Percentiles rank a stretch among this genome's conserved stretches.
These are phyloP conservation scores for Colletotrichum sansevieriae DNA, from an alignment of 2,329 filamentous ascomycete species.

Conservation along the genomic window DNA sequence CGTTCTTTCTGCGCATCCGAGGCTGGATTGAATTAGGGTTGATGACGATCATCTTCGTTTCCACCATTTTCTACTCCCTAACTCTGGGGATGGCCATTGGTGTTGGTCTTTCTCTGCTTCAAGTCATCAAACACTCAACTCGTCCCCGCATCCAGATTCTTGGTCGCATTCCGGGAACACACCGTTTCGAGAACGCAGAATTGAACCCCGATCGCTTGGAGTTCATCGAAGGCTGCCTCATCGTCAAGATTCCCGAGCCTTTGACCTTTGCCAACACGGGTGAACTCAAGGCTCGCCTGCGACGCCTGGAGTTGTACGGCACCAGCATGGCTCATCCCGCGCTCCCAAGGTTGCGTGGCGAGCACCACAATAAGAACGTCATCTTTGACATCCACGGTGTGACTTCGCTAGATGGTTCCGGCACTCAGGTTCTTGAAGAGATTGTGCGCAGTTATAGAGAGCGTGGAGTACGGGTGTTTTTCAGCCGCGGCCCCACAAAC, in stretches of 20 bases:
- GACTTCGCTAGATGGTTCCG: conserved; percentile 91
- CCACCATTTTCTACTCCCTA: conserved; percentile 95
- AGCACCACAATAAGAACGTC: conserved; percentile 89
- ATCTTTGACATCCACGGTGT: conserved; percentile 99
- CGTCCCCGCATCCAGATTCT: conserved; percentile 96
- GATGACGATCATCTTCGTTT: conserved; percentile 90
- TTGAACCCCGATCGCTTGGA: conserved; percentile 80
- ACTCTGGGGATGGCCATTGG: conserved; percentile 94
- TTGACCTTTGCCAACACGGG: conserved; percentile 98
- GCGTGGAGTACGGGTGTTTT: conserved; percentile 82
- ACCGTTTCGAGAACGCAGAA: conserved; percentile 88
- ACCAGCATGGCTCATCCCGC: conserved; percentile 87
- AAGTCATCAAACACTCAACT: conserved; percentile 91
- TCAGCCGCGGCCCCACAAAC: conserved; percentile 68
- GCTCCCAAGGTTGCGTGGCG: conserved; percentile 80
- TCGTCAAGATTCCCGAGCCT: conserved; percentile 97
- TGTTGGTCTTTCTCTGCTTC: conserved; percentile 89
- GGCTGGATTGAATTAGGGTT: conserved; percentile 89
- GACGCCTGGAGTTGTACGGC: conserved; percentile 91
- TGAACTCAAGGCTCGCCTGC: conserved; percentile 85
- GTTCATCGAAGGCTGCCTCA: conserved; percentile 91
- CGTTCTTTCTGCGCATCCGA: conserved; percentile 87
- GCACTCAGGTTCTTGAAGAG: conserved; percentile 90
- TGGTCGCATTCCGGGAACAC: conserved; percentile 86
- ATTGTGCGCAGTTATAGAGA: conserved; percentile 87